Conservation (phyloP, 225 moss, liverwort and hornwort genomes). For the Sphagnum contortum region DNA sequence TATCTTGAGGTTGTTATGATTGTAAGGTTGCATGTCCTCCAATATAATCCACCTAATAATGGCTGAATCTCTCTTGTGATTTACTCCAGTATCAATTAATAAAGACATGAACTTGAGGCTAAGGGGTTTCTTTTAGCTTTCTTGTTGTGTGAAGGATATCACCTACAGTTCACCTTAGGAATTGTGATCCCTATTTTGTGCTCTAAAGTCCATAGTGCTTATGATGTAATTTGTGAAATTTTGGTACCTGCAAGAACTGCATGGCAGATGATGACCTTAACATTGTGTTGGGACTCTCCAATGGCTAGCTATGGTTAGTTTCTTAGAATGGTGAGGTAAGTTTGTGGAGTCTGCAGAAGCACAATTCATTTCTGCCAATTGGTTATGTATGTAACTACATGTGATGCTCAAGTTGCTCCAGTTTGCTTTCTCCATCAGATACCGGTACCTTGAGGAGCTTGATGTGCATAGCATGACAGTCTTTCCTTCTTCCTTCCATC, state of each 20-base stretch:
- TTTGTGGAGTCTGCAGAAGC: neutral
- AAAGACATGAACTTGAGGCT: too few species aligned
- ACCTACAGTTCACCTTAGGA: neutral
- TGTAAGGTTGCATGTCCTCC: neutral
- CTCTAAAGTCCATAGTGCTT: neutral
- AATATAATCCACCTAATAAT: too few species aligned
- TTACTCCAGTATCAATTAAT: too few species aligned
- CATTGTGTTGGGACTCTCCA: conserved; percentile 70
- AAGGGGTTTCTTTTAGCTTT: neutral
- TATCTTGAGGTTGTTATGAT: neutral
- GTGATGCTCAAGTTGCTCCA: too few species aligned
- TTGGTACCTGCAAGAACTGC: conserved; percentile 53
- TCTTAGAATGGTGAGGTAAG: conserved; percentile 88
- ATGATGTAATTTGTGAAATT: neutral
- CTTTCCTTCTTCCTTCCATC: neutral
- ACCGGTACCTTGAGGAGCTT: too few species aligned
- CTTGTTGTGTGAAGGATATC: neutral
- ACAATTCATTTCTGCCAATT: neutral
- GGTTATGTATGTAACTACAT: too few species aligned
- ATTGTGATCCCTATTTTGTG: neutral
- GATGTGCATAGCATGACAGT: too few species aligned
- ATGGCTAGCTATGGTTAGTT: conserved; percentile 69
- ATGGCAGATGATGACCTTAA: conserved; percentile 66
- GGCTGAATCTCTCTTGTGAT: too few species aligned
- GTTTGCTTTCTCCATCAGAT: too few species aligned